phyloP scores from a whole-genome alignment of 345 rosid species.

The Linum trigynum region DNA sequence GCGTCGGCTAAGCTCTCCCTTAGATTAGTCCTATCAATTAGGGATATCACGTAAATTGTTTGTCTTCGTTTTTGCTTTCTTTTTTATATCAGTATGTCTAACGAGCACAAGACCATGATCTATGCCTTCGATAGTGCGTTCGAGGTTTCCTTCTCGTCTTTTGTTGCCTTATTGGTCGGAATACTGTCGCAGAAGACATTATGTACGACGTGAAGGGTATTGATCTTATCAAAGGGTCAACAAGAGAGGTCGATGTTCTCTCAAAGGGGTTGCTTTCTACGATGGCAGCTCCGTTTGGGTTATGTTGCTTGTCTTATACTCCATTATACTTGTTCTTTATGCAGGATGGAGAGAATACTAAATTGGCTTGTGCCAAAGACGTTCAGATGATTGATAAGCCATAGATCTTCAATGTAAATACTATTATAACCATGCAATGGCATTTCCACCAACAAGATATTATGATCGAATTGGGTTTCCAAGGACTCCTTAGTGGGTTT shows the following conservation, averaged over 20 bases:
- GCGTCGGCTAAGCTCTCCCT: too few species aligned
- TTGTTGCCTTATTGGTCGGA: slow-evolving; percentile 96
- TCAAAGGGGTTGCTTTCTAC: slow-evolving; percentile 79
- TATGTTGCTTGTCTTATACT: slow-evolving; percentile 75
- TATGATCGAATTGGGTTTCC: too few species aligned
- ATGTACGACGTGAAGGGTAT: slow-evolving; percentile 73
- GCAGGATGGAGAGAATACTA: slow-evolving; percentile 62
- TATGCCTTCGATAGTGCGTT: slow-evolving; percentile 91
- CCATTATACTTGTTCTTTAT: slow-evolving; percentile 59
- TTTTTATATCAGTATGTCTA: slow-evolving; percentile 13
- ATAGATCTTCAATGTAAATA: not conserved
- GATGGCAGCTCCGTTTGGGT: slow-evolving; percentile 84
- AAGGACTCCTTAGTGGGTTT: too few species aligned
- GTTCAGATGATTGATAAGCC: slow-evolving; percentile 41
- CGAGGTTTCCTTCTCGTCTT: slow-evolving; percentile 81
- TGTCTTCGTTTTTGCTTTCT: too few species aligned
- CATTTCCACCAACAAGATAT: too few species aligned
- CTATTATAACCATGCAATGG: too few species aligned
- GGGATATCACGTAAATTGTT: too few species aligned
- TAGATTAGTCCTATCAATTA: too few species aligned
- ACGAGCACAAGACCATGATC: slow-evolving; percentile 87
- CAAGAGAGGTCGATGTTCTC: slow-evolving; percentile 57
- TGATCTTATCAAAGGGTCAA: slow-evolving; percentile 55
- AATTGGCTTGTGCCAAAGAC: slow-evolving; percentile 35
- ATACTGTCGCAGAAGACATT: slow-evolving; percentile 73